Percentiles rank a stretch among this genome's conserved stretches.
These are phyloP conservation scores for Auricularia sp. DNA, from an alignment of 768 basidiomycete genomes.

Conservation along the genomic window DNA sequence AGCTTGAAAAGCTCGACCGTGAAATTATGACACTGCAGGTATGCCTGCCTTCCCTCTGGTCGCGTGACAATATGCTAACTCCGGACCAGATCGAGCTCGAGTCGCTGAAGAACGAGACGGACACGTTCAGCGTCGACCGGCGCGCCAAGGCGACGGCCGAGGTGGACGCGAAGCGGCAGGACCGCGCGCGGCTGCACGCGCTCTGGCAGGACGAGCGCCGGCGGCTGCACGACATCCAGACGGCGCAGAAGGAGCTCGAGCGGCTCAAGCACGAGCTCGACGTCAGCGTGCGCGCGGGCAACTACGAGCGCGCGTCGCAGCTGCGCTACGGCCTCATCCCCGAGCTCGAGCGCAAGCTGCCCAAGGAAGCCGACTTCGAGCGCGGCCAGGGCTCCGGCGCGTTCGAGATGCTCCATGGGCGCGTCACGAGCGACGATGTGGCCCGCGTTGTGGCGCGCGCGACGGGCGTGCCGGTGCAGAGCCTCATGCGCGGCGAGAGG, in stretches of 20 bases:
- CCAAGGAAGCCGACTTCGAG: conserved; percentile 42
- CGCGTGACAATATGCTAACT: background rate
- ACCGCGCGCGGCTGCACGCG: conserved; percentile 49
- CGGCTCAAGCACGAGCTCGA: conserved; percentile 80
- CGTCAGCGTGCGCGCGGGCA: conserved; percentile 80
- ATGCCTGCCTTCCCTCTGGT: background rate
- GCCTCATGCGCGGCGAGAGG: conserved; percentile 77
- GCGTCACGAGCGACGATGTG: conserved; percentile 84
- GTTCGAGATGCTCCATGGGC: conserved; percentile 66
- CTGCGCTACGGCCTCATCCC: conserved; percentile 81
- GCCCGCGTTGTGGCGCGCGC: conserved; percentile 79
- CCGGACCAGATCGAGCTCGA: conserved; percentile 60
- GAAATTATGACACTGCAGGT: conserved; percentile 72
- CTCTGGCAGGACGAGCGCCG: conserved; percentile 67
- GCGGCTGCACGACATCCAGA: conserved; percentile 59
- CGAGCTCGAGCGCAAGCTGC: conserved; percentile 63
- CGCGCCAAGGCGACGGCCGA: conserved; percentile 55
- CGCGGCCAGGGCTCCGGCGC: conserved; percentile 31
- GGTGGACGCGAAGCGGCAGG: conserved; percentile 48
- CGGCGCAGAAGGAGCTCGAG: conserved; percentile 65
- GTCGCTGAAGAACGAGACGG: conserved; percentile 78
- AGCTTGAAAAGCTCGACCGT: conserved; percentile 70
- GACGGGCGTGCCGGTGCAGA: conserved; percentile 87
- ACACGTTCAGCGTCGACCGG: conserved; percentile 74
- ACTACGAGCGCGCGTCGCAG: conserved; percentile 75